Conservation (phyloP, 2,329 filamentous ascomycete species). For the Calonectria crousiana region DNA sequence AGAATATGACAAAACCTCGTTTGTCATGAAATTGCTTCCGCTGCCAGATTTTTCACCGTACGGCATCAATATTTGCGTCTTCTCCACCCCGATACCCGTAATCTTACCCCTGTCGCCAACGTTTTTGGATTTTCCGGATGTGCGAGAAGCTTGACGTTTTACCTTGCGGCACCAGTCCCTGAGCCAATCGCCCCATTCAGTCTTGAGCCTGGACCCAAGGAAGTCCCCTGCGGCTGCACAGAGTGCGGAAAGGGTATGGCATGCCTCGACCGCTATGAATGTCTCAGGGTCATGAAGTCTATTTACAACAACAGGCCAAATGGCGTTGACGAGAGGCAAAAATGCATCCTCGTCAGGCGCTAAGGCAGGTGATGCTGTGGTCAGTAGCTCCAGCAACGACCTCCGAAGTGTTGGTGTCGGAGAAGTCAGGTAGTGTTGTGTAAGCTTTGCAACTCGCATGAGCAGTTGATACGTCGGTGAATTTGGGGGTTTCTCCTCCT, state of each 20-base stretch:
- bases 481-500: constrained; percentile 70
- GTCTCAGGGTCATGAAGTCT: constrained; percentile 75
- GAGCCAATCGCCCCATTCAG: constrained; percentile 74
- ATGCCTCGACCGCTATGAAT: constrained; percentile 77
- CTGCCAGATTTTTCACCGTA: constrained; percentile 41
- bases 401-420: constrained; percentile 83
- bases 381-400: constrained; percentile 82
- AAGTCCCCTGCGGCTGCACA: constrained; percentile 85
- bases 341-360: constrained; percentile 84
- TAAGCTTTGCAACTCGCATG: constrained; percentile 83
- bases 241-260: constrained; percentile 75
- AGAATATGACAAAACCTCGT: constrained; percentile 27
- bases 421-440: constrained; percentile 91
- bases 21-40: constrained; percentile 28
- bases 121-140: constrained; percentile 22
- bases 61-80: constrained; percentile 50
- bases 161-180: constrained; percentile 60
- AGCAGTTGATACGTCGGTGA: constrained; percentile 86
- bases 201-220: constrained; percentile 79
- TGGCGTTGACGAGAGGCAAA: constrained; percentile 86
- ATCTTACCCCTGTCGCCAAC: constrained; percentile 36
- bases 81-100: constrained; percentile 31
- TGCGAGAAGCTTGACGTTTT: constrained; percentile 54
- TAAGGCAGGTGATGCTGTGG: constrained; percentile 78
- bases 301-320: constrained; percentile 87